Base-by-base conservation (phyloP, 257 asterid genomes). In the Nemophila menziesii region DNA sequence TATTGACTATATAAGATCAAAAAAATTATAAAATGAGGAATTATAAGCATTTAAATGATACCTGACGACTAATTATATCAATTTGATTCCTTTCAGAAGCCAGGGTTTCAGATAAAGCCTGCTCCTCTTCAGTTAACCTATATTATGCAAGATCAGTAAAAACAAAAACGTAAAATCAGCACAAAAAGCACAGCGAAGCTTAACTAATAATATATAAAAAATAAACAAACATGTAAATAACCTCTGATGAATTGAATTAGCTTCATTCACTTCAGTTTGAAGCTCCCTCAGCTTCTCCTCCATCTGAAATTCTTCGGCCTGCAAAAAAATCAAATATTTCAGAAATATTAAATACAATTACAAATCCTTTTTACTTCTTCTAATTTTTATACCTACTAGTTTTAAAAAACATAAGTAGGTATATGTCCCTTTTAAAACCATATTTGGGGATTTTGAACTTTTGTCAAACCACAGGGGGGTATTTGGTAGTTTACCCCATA, bases 231-330 rank as follows among this genome's bases (percentile, higher is more conserved):
- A 16, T 16, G 34, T 15, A 10, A 27, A 20, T 52, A 61, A 87
- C 97, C 95, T 89, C 51, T 57, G 74, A 62, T 48, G 42, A 45
- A 49, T 44, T 50, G 13, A 55, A 33, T 62, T 54, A 40, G 68
- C 85, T 50, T 73, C 66, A 15, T 69, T 71, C 42, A 81, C 59
- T 56, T 70, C 76, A 50, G 34, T 61, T 67, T 81, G 87, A 58
- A 90, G 79, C 56, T 63, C 71, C 66, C 54, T 67, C 16, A 74
- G 46, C 55, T 47, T 81, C 63, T 63, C 74, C 69, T 73, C 80
- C 74, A 79, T 66, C 68, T 77, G 92, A 55, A 34, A 70, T 51
- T 78, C 92, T 69, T 84, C 98, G 41, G 84, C 94, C 97, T 87
- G 58, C 40, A 64, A 55, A 27, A n/a, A 60, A 68, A 61, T 52